phyloP scores from a whole-genome alignment of 805 yeast species.

The Gaillardinia entomophila region DNA sequence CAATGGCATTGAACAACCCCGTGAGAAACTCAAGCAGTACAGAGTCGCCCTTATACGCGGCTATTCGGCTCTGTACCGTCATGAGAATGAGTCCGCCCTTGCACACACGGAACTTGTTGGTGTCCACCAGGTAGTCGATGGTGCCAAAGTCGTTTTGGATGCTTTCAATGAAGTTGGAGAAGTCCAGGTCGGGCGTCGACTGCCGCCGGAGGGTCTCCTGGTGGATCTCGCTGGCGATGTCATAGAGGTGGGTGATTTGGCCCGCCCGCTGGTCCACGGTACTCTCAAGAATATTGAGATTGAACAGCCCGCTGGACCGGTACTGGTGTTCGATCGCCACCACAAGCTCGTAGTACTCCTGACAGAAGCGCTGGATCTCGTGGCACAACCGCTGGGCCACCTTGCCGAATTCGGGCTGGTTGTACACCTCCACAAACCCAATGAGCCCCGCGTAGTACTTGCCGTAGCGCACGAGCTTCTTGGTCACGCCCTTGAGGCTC shows the following conservation, averaged over 20 bases:
- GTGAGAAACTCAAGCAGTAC: conserved; percentile 47
- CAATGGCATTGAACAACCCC: conserved; percentile 49
- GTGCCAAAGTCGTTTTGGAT: conserved; percentile 41
- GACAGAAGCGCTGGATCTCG: conserved; percentile 36
- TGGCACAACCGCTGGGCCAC: conserved; percentile 69
- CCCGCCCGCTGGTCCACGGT: conserved; percentile 20
- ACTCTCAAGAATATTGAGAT: conserved; percentile 53
- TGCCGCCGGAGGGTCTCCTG: conserved; percentile 37
- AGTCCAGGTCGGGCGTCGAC: conserved; percentile 15
- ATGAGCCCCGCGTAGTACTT: conserved; percentile 54
- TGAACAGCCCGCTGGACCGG: conserved; percentile 42
- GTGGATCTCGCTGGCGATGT: conserved; percentile 48
- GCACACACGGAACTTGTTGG: conserved; percentile 43
- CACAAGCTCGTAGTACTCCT: conserved; percentile 21
- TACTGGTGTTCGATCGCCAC: conserved; percentile 51
- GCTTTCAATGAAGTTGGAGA: conserved; percentile 27
- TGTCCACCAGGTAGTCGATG: conserved; percentile 48
- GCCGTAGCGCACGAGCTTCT: conserved; percentile 56
- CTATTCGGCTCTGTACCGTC: conserved; percentile 54
- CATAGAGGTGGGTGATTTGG: conserved; percentile 50
- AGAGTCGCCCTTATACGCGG: conserved; percentile 60
- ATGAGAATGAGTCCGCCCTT: conserved; percentile 76
- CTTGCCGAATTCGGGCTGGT: conserved; percentile 54
- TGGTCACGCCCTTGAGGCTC: conserved; percentile 64
- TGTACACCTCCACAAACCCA: conserved; percentile 57